Percentiles rank a stretch among this genome's conserved stretches.
Evolutionary conservation across 2,329 filamentous ascomycete genomes (phyloP).

Genomic region (Trichoderma aggressivum): DNA sequence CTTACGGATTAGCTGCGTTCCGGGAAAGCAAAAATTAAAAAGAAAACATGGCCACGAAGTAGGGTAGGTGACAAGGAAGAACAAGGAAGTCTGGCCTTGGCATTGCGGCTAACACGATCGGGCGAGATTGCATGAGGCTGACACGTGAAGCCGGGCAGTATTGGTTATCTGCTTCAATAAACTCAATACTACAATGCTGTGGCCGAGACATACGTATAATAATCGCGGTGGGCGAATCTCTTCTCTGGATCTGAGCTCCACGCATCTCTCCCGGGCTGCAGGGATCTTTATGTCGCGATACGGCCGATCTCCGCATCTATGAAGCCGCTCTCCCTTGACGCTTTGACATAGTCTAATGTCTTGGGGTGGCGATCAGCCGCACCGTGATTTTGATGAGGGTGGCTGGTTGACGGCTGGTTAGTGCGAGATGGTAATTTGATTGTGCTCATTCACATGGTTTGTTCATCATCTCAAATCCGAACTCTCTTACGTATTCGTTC

Average conservation of each 20-base stretch:
- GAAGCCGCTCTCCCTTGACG: conserved; percentile 1
- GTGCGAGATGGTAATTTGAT: not conserved
- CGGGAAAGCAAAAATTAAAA: not conserved
- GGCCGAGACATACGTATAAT: not conserved
- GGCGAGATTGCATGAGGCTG: not conserved
- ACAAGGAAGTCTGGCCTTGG: not conserved
- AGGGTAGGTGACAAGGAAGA: not conserved
- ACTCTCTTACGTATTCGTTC: not conserved
- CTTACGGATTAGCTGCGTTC: not conserved
- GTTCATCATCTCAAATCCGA: not conserved
- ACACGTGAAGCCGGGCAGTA: not conserved
- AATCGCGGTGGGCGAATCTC: not conserved
- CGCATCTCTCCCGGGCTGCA: not conserved
- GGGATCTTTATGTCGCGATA: not conserved
- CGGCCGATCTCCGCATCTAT: not conserved
- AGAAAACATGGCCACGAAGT: not conserved
- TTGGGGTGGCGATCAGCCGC: not conserved
- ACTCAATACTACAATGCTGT: no score
- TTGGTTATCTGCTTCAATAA: not conserved
- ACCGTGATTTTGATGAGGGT: not conserved
- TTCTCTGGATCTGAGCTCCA: not conserved
- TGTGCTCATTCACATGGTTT: not conserved
- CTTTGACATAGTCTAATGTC: not conserved
- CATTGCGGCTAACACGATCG: not conserved
- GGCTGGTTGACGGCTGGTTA: not conserved